A percentile compares a stretch with the other conserved stretches of the same genome.
Evolutionary conservation across 1,139 yeast genomes (phyloP).

Genomic region (Sugiyamaella xylanicola): DNA sequence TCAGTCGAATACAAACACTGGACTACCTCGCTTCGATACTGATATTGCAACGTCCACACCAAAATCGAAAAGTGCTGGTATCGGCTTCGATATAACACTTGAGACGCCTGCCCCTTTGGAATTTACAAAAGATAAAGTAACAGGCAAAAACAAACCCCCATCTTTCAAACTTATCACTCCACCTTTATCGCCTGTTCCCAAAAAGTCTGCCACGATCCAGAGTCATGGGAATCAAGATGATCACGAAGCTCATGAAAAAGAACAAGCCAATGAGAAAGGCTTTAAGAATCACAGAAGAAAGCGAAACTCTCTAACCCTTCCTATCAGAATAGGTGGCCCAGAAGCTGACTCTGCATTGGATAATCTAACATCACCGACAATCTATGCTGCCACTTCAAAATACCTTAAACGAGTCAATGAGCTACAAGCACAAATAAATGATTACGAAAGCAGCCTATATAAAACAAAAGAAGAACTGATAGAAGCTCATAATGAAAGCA

Average conservation of each 20-base stretch:
- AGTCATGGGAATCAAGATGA: neutral
- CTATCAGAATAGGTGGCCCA: slow-evolving; percentile 4
- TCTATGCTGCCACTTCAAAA: slow-evolving; percentile 5
- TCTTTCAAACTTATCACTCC: neutral
- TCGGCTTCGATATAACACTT: neutral
- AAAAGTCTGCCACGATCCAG: neutral
- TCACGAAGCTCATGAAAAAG: neutral
- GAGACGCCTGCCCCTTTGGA: neutral
- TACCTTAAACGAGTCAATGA: slow-evolving; percentile 8
- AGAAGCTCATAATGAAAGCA: slow-evolving; percentile 7
- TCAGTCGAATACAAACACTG: neutral
- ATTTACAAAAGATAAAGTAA: neutral
- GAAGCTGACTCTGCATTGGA: neutral
- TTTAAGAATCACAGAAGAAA: neutral
- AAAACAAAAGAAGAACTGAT: slow-evolving; percentile 11
- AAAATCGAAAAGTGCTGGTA: neutral
- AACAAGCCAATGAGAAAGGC: neutral
- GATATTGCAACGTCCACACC: slow-evolving; percentile 9
- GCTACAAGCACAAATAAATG: slow-evolving; percentile 10
- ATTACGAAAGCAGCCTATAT: slow-evolving; percentile 3
- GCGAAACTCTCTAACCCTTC: slow-evolving; percentile 6
- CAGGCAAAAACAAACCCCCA: neutral
- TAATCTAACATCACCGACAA: slow-evolving; percentile 1
- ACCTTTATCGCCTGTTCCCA: slow-evolving; percentile 1
- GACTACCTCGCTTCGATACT: neutral